Evolutionary conservation across 306 rosid genomes (phyloP).

Genomic region (Ziziphus jujuba): DNA sequence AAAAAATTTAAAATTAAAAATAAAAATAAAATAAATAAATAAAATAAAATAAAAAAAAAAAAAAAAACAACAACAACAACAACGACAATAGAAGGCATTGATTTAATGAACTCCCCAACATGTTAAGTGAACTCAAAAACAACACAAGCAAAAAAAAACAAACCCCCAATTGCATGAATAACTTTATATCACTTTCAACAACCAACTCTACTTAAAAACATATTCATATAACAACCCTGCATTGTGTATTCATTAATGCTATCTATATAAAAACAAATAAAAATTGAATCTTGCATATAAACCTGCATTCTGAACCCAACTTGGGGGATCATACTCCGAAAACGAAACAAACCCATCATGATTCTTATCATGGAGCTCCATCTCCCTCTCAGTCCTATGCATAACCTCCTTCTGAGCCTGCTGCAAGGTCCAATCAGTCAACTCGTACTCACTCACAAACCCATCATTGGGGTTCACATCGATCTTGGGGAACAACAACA

Average conservation of each 20-base stretch:
- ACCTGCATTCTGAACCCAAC: constrained; percentile 80
- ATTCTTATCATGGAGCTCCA: constrained; percentile 88
- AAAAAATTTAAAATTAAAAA: no score
- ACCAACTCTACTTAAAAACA: no score
- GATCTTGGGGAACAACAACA: constrained; percentile 73
- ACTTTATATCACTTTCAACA: no score
- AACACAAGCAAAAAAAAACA: no score
- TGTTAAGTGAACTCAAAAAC: no score
- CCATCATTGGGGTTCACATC: constrained; percentile 69
- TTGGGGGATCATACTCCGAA: constrained; percentile 88
- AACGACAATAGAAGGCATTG: no score
- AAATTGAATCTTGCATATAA: neutral
- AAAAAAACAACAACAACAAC: no score
- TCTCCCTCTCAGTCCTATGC: constrained; percentile 74
- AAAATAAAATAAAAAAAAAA: neutral
- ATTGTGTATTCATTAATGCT: no score
- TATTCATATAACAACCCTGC: no score
- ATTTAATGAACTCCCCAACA: no score
- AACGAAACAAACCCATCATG: constrained; percentile 72
- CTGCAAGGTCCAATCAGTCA: constrained; percentile 78
- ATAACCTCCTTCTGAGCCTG: constrained; percentile 69
- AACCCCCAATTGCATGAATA: no score
- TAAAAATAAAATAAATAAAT: neutral
- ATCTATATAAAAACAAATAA: neutral
- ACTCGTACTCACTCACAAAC: constrained; percentile 55